Percentiles rank a stretch among this genome's conserved stretches.
These are phyloP conservation scores for Syncephalastrum racemosum DNA, from an alignment of 371 early-diverging fungal species.

Conservation along the genomic window DNA sequence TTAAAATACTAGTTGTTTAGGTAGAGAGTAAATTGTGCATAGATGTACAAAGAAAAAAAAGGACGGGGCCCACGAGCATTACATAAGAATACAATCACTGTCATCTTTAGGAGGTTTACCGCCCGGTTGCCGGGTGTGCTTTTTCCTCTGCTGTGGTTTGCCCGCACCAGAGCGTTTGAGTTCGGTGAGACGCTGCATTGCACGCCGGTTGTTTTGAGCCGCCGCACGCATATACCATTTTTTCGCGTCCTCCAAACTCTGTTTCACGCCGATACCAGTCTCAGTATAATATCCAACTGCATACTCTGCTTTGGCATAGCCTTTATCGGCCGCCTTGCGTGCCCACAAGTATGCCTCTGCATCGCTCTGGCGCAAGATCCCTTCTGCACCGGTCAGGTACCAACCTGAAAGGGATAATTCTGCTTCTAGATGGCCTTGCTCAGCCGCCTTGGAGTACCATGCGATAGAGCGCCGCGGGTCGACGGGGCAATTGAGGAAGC, in stretches of 20 bases:
- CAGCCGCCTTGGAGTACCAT: slow-evolving; percentile 94
- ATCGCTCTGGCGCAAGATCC: slow-evolving; percentile 77
- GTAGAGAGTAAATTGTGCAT: slow-evolving; percentile 4
- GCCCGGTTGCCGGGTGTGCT: slow-evolving; percentile 33
- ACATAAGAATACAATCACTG: slow-evolving; percentile 47
- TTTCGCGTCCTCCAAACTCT: slow-evolving; percentile 70
- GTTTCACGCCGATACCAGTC: slow-evolving; percentile 72
- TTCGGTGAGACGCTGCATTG: slow-evolving; percentile 73
- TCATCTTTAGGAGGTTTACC: slow-evolving; percentile 32
- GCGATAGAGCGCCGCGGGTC: slow-evolving; percentile 92
- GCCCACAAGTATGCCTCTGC: slow-evolving; percentile 89
- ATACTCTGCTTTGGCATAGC: slow-evolving; percentile 85
- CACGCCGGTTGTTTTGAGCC: slow-evolving; percentile 70
- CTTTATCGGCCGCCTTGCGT: slow-evolving; percentile 80
- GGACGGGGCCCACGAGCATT: background rate
- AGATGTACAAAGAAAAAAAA: background rate
- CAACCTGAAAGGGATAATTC: slow-evolving; percentile 87
- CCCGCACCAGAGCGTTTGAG: slow-evolving; percentile 63
- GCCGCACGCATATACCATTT: slow-evolving; percentile 81
- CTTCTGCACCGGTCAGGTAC: slow-evolving; percentile 88
- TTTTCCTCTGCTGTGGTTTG: slow-evolving; percentile 25
- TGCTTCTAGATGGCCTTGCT: slow-evolving; percentile 81
- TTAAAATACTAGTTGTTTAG: too few species aligned
- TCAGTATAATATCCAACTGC: slow-evolving; percentile 88
- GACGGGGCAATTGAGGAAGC: slow-evolving; percentile 81